Conservation (phyloP, 176 grass and related monocot genomes). For the Thalia dealbata region DNA sequence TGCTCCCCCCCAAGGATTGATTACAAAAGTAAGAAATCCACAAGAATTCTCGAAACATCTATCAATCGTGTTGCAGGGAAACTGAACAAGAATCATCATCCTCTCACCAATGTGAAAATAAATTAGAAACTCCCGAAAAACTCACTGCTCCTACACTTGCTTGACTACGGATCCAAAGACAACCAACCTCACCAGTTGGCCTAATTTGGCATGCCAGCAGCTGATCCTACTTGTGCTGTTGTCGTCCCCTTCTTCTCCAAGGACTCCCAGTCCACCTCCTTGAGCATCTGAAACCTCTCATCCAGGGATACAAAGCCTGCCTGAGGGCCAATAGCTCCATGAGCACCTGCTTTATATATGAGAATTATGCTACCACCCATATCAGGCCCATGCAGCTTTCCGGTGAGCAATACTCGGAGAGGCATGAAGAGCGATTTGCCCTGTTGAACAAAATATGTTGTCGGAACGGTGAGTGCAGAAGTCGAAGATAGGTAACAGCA, state of each 20-base stretch:
- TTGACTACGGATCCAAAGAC: neutral
- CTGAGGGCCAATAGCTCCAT: constrained; percentile 37
- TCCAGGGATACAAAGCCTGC: constrained; percentile 54
- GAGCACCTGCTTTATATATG: constrained; percentile 62
- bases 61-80: neutral
- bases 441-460: constrained; percentile 13
- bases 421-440: constrained; percentile 84
- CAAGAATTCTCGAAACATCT: neutral
- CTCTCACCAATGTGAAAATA: neutral
- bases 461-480: neutral
- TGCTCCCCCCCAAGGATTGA: no score
- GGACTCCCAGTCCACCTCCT: constrained; percentile 61
- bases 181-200: neutral
- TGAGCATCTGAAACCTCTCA: constrained; percentile 70
- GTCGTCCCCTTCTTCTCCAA: constrained; percentile 37
- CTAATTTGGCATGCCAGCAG: neutral
- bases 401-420: constrained; percentile 60
- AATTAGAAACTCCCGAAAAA: neutral
- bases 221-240: constrained; percentile 29
- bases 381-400: constrained; percentile 87
- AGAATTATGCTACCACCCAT: constrained; percentile 67
- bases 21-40: neutral
- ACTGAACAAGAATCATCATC: neutral
- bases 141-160: neutral
- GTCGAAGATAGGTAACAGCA: neutral